Percentiles rank a stretch among this genome's conserved stretches.
Conservation (phyloP, 1,284 basidiomycete genomes). For the Ceratobasidium sp. region DNA sequence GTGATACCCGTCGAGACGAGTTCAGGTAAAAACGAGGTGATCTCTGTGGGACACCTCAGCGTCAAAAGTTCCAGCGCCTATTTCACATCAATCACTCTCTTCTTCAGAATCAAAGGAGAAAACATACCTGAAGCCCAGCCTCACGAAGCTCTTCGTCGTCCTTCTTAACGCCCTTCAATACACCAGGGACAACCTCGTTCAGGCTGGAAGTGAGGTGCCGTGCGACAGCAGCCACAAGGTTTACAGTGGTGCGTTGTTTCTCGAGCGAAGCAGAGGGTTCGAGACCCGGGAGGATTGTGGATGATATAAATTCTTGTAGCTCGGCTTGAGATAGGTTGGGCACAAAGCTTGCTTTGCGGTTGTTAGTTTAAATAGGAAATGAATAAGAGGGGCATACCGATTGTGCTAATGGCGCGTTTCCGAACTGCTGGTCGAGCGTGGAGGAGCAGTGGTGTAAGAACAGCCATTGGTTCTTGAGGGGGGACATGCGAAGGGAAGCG, state of each 20-base stretch:
- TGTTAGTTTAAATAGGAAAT: background rate
- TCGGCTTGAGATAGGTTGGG: conserved; percentile 67
- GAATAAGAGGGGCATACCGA: conserved; percentile 53
- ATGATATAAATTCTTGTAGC: conserved; percentile 60
- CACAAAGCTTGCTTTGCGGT: conserved; percentile 65
- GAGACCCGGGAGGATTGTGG: conserved; percentile 68
- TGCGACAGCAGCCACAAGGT: conserved; percentile 78
- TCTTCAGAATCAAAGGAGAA: background rate
- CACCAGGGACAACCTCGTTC: conserved; percentile 66
- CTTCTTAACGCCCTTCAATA: conserved; percentile 67
- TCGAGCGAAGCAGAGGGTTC: conserved; percentile 59
- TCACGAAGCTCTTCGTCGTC: conserved; percentile 84
- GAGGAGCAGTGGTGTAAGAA: conserved; percentile 75
- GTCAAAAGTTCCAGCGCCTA: conserved; percentile 85
- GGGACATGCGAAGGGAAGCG: conserved; percentile 78
- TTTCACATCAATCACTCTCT: conserved; percentile 18
- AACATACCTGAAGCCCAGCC: conserved; percentile 68
- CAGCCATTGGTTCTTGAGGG: conserved; percentile 61
- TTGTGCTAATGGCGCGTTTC: conserved; percentile 84
- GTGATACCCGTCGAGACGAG: conserved; percentile 74
- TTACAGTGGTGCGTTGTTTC: conserved; percentile 75
- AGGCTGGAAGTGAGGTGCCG: conserved; percentile 68
- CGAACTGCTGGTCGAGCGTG: conserved; percentile 82
- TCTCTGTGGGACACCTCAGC: conserved; percentile 80
- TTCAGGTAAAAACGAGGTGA: conserved; percentile 70